Base-by-base conservation (phyloP, 306 rosid species). In the apple (Malus domestica) region DNA sequence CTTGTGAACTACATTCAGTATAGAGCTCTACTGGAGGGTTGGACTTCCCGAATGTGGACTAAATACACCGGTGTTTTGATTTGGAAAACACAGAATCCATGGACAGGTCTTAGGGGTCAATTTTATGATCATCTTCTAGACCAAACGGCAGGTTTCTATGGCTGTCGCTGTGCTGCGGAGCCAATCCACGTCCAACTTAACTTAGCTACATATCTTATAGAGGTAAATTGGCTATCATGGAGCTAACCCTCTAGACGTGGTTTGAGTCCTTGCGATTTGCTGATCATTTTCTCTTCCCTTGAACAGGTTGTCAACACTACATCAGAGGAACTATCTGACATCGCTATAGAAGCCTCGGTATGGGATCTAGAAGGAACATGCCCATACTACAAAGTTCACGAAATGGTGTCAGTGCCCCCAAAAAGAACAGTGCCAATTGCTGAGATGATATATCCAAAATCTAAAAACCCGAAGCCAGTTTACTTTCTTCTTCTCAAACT, bases 31-130 rank as follows among this genome's bases (percentile, higher is more conserved):
- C 83, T 94, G 23, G 98, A 94, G 86, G 98, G 97, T 65, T 94
- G 93, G 96, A 89, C 89, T 71, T 89, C 93, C 58, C 90, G 82
- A 2, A 94, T 94, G 98, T 94, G 98, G 98, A 90, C 81, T 81
- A 94, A 94, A 80, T 92, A 90, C 83, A 94, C 98, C 2, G 98
- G 97, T 33, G 90, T 94, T 68, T 82, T 94, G 77, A 91, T 94
- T 82, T 91, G 97, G 98, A 94, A 94, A 88, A 90, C 98, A 35
- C 97, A 90, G 80, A 94, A 91, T 85, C 98, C 97, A 40, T 94
- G 98, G 98, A 88, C 98, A 25, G 98, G 98, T 81, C 90, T 94
- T 57, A 88, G 97, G 83, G 98, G 98, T 71, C 98, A 94, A 81
- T 90, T 94, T 82, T 91, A 94, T 23, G 97, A 94, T 76, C 98